Evolutionary conservation across 2,329 filamentous ascomycete species (phyloP).

Genomic region (Bretziella fagacearum): DNA sequence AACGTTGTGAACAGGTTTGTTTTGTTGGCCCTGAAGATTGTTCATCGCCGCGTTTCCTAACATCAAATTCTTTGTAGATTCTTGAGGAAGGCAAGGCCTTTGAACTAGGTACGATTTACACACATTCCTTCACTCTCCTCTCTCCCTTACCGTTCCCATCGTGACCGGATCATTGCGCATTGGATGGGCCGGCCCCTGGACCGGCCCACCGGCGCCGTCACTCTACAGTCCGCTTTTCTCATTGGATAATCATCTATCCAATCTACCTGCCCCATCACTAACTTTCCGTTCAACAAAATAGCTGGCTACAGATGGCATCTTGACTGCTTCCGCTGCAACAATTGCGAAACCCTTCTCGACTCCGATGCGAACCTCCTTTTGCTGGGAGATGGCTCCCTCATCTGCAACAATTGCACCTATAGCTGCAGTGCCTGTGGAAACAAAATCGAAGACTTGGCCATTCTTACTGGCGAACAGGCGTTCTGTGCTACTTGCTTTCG

Average conservation of each 20-base stretch:
- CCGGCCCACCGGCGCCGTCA: no score
- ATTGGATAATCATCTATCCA: constrained; percentile 14
- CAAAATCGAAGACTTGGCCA: constrained; percentile 96
- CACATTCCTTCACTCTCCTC: neutral
- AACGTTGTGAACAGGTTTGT: constrained; percentile 77
- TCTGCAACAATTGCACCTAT: constrained; percentile 99
- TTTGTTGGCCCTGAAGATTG: constrained; percentile 14
- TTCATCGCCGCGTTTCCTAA: neutral
- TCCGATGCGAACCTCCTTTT: constrained; percentile 95
- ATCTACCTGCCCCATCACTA: constrained; percentile 7
- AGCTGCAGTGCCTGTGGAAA: constrained; percentile 92
- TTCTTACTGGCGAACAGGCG: constrained; percentile 91
- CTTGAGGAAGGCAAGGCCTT: constrained; percentile 97
- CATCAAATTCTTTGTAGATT: constrained; percentile 41
- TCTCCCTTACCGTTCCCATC: no score
- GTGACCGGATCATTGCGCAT: no score
- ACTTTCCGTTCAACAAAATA: constrained; percentile 23
- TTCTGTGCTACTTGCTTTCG: constrained; percentile 96
- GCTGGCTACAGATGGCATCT: constrained; percentile 97
- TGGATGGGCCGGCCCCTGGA: no score
- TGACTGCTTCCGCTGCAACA: constrained; percentile 96
- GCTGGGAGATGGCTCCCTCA: constrained; percentile 90
- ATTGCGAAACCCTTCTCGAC: constrained; percentile 86
- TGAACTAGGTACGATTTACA: constrained; percentile 57
- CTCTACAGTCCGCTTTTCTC: no score